Conservation (phyloP, 1,139 yeast genomes). For the Yamadazyma spencermartinsiae region DNA sequence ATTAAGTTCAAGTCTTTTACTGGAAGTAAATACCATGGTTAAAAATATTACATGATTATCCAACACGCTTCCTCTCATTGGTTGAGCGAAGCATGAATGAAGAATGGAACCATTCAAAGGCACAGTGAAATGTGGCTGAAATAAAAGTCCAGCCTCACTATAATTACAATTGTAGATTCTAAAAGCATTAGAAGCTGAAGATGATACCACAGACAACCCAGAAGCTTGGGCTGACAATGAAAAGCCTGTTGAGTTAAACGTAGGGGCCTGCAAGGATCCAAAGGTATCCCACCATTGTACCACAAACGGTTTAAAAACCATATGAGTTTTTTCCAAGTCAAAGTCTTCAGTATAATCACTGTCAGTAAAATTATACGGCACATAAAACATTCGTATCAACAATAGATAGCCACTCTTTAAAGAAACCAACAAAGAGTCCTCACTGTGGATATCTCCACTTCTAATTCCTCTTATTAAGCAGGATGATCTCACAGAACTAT, state of each 20-base stretch:
- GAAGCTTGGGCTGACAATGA: conserved; percentile 33
- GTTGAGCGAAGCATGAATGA: conserved; percentile 45
- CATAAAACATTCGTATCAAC: conserved; percentile 35
- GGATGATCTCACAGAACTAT: conserved; percentile 38
- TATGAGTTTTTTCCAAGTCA: conserved; percentile 4
- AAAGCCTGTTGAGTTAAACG: conserved; percentile 36
- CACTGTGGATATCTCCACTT: conserved; percentile 22
- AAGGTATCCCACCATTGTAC: conserved; percentile 54
- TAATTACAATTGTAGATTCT: conserved; percentile 38
- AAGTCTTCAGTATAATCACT: conserved; percentile 23
- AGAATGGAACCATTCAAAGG: conserved; percentile 43
- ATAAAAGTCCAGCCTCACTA: conserved; percentile 37
- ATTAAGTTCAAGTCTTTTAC: conserved; percentile 36
- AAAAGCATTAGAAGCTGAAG: conserved; percentile 38
- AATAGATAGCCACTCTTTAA: conserved; percentile 44
- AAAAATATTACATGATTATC: conserved; percentile 38
- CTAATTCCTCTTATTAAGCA: conserved; percentile 31
- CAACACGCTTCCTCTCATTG: conserved; percentile 24
- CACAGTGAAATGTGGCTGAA: conserved; percentile 41
- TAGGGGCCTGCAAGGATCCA: conserved; percentile 20
- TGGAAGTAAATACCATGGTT: conserved; percentile 35
- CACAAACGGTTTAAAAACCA: conserved; percentile 42
- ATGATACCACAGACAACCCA: conserved; percentile 41
- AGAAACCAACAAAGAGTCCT: conserved; percentile 46
- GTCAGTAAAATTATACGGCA: conserved; percentile 33